Conservation (phyloP, 1,284 basidiomycete genomes). For the Malassezia dermatis region DNA sequence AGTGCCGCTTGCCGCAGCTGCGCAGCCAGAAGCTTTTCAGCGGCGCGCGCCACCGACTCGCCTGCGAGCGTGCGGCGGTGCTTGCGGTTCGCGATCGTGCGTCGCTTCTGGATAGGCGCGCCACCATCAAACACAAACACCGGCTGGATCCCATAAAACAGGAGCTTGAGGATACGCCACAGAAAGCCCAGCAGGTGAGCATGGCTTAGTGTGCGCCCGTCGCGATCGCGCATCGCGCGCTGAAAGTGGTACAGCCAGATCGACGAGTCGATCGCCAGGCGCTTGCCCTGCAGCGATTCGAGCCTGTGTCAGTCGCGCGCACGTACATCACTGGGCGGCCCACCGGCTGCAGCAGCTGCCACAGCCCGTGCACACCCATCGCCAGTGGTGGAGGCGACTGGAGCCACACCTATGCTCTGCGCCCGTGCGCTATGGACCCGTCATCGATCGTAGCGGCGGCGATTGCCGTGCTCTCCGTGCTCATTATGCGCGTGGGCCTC, state of each 20-base stretch:
- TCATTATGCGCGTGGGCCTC: constrained; percentile 9
- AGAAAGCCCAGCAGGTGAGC: constrained; percentile 87
- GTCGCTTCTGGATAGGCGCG: constrained; percentile 49
- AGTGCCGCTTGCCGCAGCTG: constrained; percentile 85
- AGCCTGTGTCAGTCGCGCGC: constrained; percentile 17
- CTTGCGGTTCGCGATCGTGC: constrained; percentile 50
- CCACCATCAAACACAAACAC: constrained; percentile 84
- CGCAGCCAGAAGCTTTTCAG: constrained; percentile 82
- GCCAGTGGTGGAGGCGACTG: constrained; percentile 1
- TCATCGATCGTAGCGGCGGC: constrained; percentile 1
- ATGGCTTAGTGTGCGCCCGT: constrained; percentile 78
- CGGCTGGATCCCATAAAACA: constrained; percentile 75
- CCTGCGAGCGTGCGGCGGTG: constrained; percentile 55
- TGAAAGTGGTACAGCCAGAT: constrained; percentile 79
- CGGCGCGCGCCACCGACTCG: constrained; percentile 42
- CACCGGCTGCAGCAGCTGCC: constrained; percentile 47
- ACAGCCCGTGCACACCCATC: constrained; percentile 48
- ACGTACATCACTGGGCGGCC: constrained; percentile 44
- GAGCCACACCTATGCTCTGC: background rate
- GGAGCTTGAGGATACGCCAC: constrained; percentile 72
- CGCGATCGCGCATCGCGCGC: constrained; percentile 95
- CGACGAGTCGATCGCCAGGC: constrained; percentile 72
- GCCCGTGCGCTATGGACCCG: background rate
- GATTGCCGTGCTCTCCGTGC: constrained; percentile 2
- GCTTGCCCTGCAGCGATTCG: constrained; percentile 46